Evolutionary conservation across 2,329 filamentous ascomycete species (phyloP).

Genomic region (Pseudocercospora pini-densiflorae): DNA sequence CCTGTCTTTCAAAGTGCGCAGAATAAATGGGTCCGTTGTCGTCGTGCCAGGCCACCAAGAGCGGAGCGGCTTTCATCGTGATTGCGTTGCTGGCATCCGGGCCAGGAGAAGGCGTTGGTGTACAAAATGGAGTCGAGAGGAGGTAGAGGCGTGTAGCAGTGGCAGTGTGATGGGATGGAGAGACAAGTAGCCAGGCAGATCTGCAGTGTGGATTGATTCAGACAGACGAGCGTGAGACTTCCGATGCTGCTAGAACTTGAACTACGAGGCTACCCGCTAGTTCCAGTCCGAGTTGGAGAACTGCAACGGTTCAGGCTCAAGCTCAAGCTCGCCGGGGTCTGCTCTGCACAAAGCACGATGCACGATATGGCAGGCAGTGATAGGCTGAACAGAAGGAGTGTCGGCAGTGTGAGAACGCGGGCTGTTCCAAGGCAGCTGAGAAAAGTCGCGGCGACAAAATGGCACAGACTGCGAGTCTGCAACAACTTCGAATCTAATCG

Average conservation of each 20-base stretch:
- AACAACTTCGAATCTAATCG: no score
- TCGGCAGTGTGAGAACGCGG: no score
- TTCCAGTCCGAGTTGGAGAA: neutral
- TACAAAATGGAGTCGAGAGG: constrained; percentile 16
- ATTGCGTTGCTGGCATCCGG: constrained; percentile 15
- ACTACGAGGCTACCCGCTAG: constrained; percentile 1
- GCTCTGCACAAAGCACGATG: no score
- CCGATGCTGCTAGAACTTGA: neutral
- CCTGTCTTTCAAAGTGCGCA: constrained; percentile 91
- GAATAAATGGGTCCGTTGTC: constrained; percentile 97
- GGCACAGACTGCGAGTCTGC: no score
- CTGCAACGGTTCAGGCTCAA: neutral
- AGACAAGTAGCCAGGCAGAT: neutral
- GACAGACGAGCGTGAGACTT: neutral
- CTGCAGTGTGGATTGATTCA: neutral
- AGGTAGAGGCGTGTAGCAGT: neutral
- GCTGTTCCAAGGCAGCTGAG: neutral
- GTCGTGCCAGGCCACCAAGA: constrained; percentile 99
- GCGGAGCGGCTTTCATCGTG: constrained; percentile 89
- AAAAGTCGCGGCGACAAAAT: neutral
- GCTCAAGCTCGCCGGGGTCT: neutral
- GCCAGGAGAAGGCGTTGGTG: constrained; percentile 13
- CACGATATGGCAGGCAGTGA: no score
- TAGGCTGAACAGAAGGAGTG: no score
- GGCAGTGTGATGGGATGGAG: neutral